These are phyloP conservation scores for Phytophthora cactorum DNA, from an alignment of 352 stramenopile genomes.

Conservation along the genomic window DNA sequence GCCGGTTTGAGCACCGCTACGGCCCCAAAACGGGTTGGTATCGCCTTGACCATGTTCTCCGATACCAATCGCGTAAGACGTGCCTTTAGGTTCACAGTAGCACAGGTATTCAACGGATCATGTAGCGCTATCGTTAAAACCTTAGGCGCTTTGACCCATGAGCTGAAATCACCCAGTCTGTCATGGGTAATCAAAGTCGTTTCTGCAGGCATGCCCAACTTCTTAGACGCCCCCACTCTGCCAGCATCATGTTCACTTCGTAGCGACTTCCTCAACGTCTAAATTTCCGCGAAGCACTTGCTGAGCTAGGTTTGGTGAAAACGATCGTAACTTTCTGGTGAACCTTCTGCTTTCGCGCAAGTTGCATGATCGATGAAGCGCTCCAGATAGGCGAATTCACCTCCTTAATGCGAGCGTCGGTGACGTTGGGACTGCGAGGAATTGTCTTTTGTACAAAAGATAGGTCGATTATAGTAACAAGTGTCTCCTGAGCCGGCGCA, in stretches of 20 bases:
- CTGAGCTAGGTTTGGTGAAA: background rate
- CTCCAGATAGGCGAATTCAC: background rate
- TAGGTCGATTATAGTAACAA: background rate
- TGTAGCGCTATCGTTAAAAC: background rate
- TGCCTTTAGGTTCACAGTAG: background rate
- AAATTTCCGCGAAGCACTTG: background rate
- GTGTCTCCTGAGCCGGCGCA: background rate
- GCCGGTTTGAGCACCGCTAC: background rate
- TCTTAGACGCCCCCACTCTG: background rate
- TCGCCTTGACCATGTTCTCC: background rate
- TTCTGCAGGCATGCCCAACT: background rate
- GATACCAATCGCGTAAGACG: background rate
- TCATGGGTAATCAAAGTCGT: background rate
- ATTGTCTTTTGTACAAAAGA: background rate
- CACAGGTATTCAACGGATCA: background rate
- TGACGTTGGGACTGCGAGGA: background rate
- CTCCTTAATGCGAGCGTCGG: background rate
- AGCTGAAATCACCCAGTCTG: background rate
- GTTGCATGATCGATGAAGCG: background rate
- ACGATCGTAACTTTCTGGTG: background rate
- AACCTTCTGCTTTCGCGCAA: background rate
- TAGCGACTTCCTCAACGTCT: background rate
- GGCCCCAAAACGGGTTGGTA: background rate
- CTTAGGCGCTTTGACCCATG: background rate
- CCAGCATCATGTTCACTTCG: background rate